Percentiles rank a stretch among this genome's conserved stretches.
Evolutionary conservation across 306 rosid genomes (phyloP).

Genomic region (Gastrolobium villosum): DNA sequence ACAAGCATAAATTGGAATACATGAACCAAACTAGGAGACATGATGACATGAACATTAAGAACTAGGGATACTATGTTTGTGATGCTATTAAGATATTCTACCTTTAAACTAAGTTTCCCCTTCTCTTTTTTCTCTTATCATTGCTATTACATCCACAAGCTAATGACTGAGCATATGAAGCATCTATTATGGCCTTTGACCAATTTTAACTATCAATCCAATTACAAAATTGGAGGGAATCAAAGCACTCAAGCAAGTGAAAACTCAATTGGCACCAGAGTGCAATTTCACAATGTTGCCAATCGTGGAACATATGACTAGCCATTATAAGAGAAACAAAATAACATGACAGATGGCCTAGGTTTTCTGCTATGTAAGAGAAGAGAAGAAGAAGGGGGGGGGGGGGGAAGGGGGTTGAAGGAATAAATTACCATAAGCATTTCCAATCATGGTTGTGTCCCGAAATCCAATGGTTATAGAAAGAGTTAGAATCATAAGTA

Average conservation of each 20-base stretch:
- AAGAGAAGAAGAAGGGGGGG: too few species aligned
- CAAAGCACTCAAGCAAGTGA: conserved; percentile 22
- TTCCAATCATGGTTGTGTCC: conserved; percentile 82
- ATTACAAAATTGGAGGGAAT: conserved; percentile 7
- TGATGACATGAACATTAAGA: conserved; percentile 6
- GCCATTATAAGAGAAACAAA: conserved; percentile 11
- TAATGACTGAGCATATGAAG: conserved; percentile 14
- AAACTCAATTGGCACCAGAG: conserved; percentile 23
- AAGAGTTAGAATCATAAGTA: conserved; percentile 87
- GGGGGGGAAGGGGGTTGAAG: not conserved
- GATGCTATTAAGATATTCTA: conserved; percentile 20
- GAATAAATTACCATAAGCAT: conserved; percentile 79
- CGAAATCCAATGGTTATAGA: conserved; percentile 86
- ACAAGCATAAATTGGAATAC: conserved; percentile 9
- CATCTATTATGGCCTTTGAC: conserved; percentile 29
- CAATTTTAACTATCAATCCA: conserved; percentile 16
- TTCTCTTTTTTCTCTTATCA: not conserved
- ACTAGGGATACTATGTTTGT: not conserved
- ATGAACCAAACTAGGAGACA: conserved; percentile 34
- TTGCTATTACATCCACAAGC: conserved; percentile 34
- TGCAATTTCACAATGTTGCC: not conserved
- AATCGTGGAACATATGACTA: conserved; percentile 6
- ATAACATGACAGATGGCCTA: not conserved
- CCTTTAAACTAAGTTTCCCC: not conserved
- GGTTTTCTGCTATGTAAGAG: not conserved